Evolutionary conservation across 2,329 filamentous ascomycete species (phyloP).

Genomic region (Ceratocystis huliohia): DNA sequence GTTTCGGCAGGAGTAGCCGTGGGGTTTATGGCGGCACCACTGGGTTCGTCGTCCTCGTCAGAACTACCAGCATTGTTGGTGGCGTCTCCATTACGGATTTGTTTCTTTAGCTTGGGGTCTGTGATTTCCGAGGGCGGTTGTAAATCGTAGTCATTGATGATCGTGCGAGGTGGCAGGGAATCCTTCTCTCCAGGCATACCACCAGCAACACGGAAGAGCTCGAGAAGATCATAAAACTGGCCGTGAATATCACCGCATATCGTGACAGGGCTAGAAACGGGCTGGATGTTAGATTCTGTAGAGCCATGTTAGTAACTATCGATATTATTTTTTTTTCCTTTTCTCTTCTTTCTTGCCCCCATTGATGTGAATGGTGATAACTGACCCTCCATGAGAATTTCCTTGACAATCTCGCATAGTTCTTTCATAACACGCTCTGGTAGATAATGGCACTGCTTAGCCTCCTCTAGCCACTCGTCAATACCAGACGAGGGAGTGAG

Average conservation of each 20-base stretch:
- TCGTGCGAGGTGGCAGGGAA: conserved; percentile 50
- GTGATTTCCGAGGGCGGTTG: conserved; percentile 83
- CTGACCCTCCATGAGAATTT: conserved; percentile 92
- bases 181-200: conserved; percentile 74
- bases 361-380: neutral
- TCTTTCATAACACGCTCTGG: conserved; percentile 97
- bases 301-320: neutral
- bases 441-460: conserved; percentile 93
- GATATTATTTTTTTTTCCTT: neutral
- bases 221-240: conserved; percentile 94
- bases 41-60: conserved; percentile 27
- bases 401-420: conserved; percentile 96
- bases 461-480: conserved; percentile 93
- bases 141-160: conserved; percentile 82
- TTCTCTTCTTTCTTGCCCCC: neutral
- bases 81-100: conserved; percentile 50
- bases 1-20: conserved; percentile 29
- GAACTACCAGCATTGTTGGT: conserved; percentile 35
- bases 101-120: conserved; percentile 74
- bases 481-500: conserved; percentile 71
- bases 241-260: conserved; percentile 97
- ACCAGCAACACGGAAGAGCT: conserved; percentile 90
- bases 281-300: conserved; percentile 93
- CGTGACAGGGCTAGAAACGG: conserved; percentile 90
- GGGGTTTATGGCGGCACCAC: conserved; percentile 20